Conservation (phyloP, 1,139 yeast genomes). For the Suhomyces atakaporum region DNA sequence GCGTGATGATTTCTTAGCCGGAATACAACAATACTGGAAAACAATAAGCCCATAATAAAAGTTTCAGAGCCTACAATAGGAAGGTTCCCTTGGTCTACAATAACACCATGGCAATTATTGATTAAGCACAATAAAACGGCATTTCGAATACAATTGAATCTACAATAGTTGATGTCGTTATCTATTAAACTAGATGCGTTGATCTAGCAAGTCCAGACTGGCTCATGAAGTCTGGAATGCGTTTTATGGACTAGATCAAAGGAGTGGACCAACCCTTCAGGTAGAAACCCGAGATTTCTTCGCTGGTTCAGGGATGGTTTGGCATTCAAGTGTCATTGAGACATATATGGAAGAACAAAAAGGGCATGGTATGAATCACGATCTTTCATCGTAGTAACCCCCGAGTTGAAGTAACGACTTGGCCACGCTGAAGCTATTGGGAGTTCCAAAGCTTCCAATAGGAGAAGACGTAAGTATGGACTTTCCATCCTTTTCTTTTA, state of each 20-base stretch:
- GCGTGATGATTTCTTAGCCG: too few relatives aligned
- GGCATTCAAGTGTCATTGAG: too few relatives aligned
- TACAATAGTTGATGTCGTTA: slow-evolving; percentile 3
- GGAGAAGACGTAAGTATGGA: slow-evolving; percentile 31
- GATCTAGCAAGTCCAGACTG: slow-evolving; percentile 4
- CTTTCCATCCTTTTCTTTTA: slow-evolving; percentile 15
- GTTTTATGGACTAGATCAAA: slow-evolving; percentile 3
- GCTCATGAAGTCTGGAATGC: slow-evolving; percentile 7
- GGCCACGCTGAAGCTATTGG: slow-evolving; percentile 51
- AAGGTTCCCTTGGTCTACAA: too few relatives aligned
- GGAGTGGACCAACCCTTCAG: not conserved
- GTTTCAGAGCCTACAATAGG: too few relatives aligned
- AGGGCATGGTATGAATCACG: too few relatives aligned
- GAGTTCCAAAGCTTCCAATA: slow-evolving; percentile 47
- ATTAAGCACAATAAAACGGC: too few relatives aligned
- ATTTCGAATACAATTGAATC: too few relatives aligned
- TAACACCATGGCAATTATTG: too few relatives aligned
- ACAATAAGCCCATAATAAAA: too few relatives aligned
- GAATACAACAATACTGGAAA: too few relatives aligned
- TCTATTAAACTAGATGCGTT: slow-evolving; percentile 1
- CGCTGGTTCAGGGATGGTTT: not conserved
- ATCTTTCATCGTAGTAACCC: slow-evolving; percentile 15
- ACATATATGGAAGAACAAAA: too few relatives aligned
- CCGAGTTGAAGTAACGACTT: slow-evolving; percentile 51
- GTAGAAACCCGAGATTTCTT: not conserved